Percentiles rank a stretch among this genome's conserved stretches.
Conservation (phyloP, 106 monocot species). For the Chionographis japonica region DNA sequence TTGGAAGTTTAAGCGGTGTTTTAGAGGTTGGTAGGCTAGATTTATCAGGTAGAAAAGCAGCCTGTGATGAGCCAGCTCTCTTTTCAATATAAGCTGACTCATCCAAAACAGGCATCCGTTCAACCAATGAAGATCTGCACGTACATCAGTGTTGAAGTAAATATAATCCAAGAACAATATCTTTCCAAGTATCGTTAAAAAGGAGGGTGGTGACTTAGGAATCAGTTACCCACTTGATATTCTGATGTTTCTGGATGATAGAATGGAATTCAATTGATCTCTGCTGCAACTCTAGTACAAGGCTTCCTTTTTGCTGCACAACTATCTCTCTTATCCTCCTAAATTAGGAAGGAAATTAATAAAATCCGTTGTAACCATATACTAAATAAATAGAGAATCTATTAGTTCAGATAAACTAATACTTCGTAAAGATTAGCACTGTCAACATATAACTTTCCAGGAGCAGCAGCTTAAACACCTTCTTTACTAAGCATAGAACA, state of each 20-base stretch:
- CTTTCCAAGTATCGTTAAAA: background rate
- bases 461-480: too few species aligned
- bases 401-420: too few species aligned
- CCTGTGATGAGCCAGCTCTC: constrained; percentile 49
- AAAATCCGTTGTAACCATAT: too few species aligned
- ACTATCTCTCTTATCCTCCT: constrained; percentile 88
- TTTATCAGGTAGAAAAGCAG: constrained; percentile 27
- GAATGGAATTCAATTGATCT: constrained; percentile 94
- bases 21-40: constrained; percentile 29
- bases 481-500: too few species aligned
- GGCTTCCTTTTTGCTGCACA: constrained; percentile 71
- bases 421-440: too few species aligned
- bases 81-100: constrained; percentile 57
- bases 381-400: too few species aligned
- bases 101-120: constrained; percentile 86
- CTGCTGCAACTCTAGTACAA: constrained; percentile 91
- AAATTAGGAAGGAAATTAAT: background rate
- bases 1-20: constrained; percentile 64
- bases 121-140: constrained; percentile 76
- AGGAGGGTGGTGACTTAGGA: background rate
- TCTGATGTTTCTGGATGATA: constrained; percentile 84
- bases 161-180: background rate
- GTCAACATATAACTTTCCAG: too few species aligned
- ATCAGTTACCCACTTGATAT: constrained; percentile 52
- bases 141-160: background rate